Evolutionary conservation across 306 rosid species (phyloP), one percentile per base, ranked within the genome.

Genomic region (Cicer chorassanicum): DNA sequence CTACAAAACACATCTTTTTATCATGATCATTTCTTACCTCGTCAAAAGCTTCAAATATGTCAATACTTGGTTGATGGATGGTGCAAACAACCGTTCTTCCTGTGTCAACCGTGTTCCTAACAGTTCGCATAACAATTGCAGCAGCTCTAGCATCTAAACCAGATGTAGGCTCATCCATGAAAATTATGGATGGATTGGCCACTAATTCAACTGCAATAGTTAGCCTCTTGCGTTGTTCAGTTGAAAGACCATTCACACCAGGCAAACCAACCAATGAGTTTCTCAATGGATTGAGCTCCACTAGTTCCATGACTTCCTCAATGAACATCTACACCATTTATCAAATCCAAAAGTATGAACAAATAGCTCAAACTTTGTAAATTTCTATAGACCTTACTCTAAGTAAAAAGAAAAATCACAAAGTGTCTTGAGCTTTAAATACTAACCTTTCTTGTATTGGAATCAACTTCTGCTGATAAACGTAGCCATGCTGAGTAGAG

Each of bases 91-190:
- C 98, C 2, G 96, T 92, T 82, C 98, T 78, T 40, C 98, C 98
- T 0, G 98, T 92, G 87, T 92, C 94, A 51, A 92, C 98, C 0
- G 96, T 92, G 84, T 89, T 92, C 41, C 96, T 87, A 1, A 92
- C 92, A 0, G 98, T 90, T 82, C 98, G 86, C 96, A 92, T 92
- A 18, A 92, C 98, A 70, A 92, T 87, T n/a, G 98, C 98, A 5
- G 98, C 93, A 5, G 98, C 95, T 77, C 98, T 85, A 43, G 98
- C 96, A 82, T 92, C 98, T 39, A 92, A 86, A 0, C 98, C 98
- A 11, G 96, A 92, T 42, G 96, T 92, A 64, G 98, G 98, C 85
- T 92, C 98, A 21, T 92, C 98, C 98, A 92, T 92, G 86, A 90
- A 92, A 68, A 92, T 92, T 46, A 92, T 90, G 55, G 98, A 92